These are phyloP conservation scores for Polytolypa hystricis DNA, from an alignment of 2,329 filamentous ascomycete genomes.

Conservation along the genomic window DNA sequence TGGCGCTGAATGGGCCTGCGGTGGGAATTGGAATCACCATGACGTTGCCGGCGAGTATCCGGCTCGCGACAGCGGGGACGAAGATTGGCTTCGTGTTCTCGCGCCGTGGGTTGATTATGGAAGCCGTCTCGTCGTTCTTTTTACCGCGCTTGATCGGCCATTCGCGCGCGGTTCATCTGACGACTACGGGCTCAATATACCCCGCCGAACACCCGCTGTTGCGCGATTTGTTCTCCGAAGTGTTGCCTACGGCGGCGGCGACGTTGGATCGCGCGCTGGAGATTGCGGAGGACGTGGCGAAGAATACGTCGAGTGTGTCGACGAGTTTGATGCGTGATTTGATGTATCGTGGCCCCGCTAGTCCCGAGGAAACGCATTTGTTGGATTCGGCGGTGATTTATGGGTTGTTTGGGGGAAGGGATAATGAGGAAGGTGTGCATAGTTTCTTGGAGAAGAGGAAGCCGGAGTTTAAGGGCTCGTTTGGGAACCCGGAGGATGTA, in stretches of 20 bases:
- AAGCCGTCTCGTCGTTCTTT: constrained; percentile 61
- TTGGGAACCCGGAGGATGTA: constrained; percentile 45
- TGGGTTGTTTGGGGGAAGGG: constrained; percentile 36
- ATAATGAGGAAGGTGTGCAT: constrained; percentile 55
- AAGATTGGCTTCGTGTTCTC: constrained; percentile 67
- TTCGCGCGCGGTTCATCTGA: constrained; percentile 51
- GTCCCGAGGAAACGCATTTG: constrained; percentile 58
- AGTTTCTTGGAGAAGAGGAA: constrained; percentile 61
- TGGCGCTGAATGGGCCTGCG: constrained; percentile 44
- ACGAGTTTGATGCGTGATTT: constrained; percentile 59
- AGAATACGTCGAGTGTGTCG: constrained; percentile 54
- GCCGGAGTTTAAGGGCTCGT: constrained; percentile 44
- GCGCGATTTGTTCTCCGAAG: constrained; percentile 54
- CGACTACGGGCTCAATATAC: constrained; percentile 57
- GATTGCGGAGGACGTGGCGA: constrained; percentile 55
- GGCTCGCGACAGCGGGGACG: constrained; percentile 45
- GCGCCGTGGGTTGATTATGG: constrained; percentile 59
- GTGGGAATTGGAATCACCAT: constrained; percentile 50
- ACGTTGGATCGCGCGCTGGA: constrained; percentile 56
- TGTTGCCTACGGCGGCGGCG: constrained; percentile 45
- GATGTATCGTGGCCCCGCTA: constrained; percentile 46
- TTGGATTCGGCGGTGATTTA: constrained; percentile 44
- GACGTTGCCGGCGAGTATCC: constrained; percentile 46
- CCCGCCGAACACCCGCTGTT: constrained; percentile 40
- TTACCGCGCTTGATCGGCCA: constrained; percentile 58